phyloP scores from a whole-genome alignment of 2,329 filamentous ascomycete species.

The Huntiella abstrusa region DNA sequence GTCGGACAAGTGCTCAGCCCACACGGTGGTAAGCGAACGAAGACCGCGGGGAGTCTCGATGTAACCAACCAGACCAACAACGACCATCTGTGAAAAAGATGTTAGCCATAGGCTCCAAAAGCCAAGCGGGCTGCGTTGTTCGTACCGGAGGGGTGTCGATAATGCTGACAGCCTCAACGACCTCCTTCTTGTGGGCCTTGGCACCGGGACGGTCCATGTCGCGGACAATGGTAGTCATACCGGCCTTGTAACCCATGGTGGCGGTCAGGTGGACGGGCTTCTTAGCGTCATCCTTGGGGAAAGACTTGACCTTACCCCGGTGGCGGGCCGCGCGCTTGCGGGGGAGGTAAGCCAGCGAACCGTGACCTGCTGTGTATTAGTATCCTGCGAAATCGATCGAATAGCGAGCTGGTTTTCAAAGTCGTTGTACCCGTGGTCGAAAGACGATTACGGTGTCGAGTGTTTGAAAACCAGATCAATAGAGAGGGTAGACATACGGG shows the following conservation, averaged over 20 bases:
- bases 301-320: constrained; percentile 96
- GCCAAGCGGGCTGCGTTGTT: constrained; percentile 67
- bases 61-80: constrained; percentile 99
- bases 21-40: constrained; percentile 97
- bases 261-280: constrained; percentile 98
- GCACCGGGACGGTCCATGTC: constrained; percentile 94
- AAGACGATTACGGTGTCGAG: background rate
- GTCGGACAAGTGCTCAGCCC: constrained; percentile 97
- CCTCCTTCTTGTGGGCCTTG: constrained; percentile 99
- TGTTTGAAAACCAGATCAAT: background rate
- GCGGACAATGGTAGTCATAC: constrained; percentile 99
- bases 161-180: constrained; percentile 74
- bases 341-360: constrained; percentile 73
- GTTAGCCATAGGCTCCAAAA: constrained; percentile 51
- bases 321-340: constrained; percentile 87
- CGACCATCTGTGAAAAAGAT: constrained; percentile 71
- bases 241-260: constrained; percentile 98
- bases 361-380: constrained; percentile 34
- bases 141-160: constrained; percentile 92
- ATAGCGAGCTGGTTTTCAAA: background rate
- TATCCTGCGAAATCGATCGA: background rate
- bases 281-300: constrained; percentile 99
- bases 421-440: background rate
- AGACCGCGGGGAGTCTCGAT: constrained; percentile 99
- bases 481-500: constrained; percentile 31